Evolutionary conservation across 2,329 filamentous ascomycete species (phyloP), one percentile per base, ranked within the genome.

Genomic region (Exophiala sp.): DNA sequence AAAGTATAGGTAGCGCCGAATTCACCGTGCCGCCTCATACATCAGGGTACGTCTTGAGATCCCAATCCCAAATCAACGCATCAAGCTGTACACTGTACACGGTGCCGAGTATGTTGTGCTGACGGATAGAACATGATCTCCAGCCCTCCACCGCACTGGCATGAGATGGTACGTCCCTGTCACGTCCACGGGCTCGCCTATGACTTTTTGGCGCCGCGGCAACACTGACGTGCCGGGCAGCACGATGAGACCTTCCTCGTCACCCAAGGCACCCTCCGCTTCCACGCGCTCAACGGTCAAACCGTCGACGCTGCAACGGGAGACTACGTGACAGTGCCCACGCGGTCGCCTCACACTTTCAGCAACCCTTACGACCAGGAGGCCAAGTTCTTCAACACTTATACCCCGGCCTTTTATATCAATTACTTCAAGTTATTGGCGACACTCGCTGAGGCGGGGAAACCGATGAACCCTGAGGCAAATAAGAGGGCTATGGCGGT

Each of bases 181-280:
- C 16, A 18, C 16, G 16, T 18, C 3, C 16, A 18, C 3, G 16
- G 16, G n/a, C n/a, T 3, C 2, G 16, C 16, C 16, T 18, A 3
- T 18, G 16, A 18, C 16, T 3, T 18, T 18, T 18, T 18, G 16
- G 16, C 2, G 16, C 16, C 16, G 16, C 16, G 3, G 16, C 16
- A 29, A 3, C 24, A 29, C 24, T 29, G 4, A 29, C 24, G n/a
- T 5, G 24, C 24, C 4, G 24, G 82, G 61, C 75, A 81, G 79
- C 77, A 83, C 66, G 79, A 83, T 59, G 75, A 79, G 68, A 80
- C 77, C 6, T 83, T 82, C 68, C 73, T 81, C 40, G 71, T 81
- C n/a, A 79, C 74, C 9, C 52, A 63, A 54, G 61, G 61, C 5
- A 60, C 58, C 16, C 42, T 62, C 11, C 61, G 59, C n/a, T 63